Evolutionary conservation across 495 filamentous ascomycete genomes (phyloP).

Genomic region (Penicillium lagena): DNA sequence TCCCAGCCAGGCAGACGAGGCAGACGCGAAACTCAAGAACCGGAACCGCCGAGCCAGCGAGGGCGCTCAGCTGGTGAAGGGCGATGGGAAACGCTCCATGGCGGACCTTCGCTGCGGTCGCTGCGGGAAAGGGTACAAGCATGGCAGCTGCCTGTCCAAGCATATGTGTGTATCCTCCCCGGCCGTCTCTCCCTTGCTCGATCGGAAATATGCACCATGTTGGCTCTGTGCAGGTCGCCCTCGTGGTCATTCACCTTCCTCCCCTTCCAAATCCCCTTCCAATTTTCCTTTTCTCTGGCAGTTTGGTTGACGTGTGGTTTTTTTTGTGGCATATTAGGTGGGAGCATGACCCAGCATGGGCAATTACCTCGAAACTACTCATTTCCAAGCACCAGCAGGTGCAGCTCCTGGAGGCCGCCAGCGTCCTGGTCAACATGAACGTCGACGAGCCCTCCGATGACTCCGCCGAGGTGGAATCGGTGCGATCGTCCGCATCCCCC

Average conservation of each 20-base stretch:
- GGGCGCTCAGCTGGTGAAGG: conserved; percentile 70
- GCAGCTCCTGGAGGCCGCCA: conserved; percentile 92
- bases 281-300: conserved; percentile 6
- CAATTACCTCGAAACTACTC: conserved; percentile 91
- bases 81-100: conserved; percentile 66
- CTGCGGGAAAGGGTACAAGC: conserved; percentile 99
- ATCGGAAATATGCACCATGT: conserved; percentile 36
- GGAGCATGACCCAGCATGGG: conserved; percentile 99
- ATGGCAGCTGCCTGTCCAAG: conserved; percentile 99
- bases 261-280: conserved; percentile 6
- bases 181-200: conserved; percentile 29
- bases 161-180: conserved; percentile 88
- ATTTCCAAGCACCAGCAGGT: conserved; percentile 99
- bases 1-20: conserved; percentile 45
- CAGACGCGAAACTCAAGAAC: conserved; percentile 53
- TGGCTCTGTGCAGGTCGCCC: conserved; percentile 42
- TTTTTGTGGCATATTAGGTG: conserved; percentile 63
- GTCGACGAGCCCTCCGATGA: conserved; percentile 49
- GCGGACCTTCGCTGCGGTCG: conserved; percentile 92
- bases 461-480: conserved; percentile 62
- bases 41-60: conserved; percentile 80
- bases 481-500: conserved; percentile 75
- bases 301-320: conserved; percentile 37
- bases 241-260: conserved; percentile 32
- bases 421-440: conserved; percentile 92